phyloP scores from a whole-genome alignment of 495 filamentous ascomycete species.

The Penicillium macrosclerotiorum region DNA sequence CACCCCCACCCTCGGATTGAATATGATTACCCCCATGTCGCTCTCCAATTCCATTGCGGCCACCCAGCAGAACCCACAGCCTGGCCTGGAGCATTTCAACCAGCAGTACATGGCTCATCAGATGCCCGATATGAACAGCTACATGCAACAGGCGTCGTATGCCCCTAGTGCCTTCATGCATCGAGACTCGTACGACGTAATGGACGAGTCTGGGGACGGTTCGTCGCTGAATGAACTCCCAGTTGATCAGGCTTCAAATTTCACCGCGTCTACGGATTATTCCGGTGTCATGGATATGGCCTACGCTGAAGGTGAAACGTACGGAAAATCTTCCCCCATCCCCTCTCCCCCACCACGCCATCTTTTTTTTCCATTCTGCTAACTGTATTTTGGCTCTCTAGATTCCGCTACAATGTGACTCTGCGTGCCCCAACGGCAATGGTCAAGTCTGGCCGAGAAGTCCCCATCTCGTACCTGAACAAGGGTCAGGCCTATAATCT shows the following conservation, averaged over 20 bases:
- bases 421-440: slow-evolving; percentile 95
- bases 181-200: slow-evolving; percentile 73
- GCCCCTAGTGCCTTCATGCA: slow-evolving; percentile 80
- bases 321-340: slow-evolving; percentile 12
- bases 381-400: slow-evolving; percentile 35
- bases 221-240: slow-evolving; percentile 54
- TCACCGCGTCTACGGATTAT: slow-evolving; percentile 26
- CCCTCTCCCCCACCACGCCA: too few relatives aligned
- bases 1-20: slow-evolving; percentile 73
- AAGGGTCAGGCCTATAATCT: slow-evolving; percentile 93
- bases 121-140: slow-evolving; percentile 74
- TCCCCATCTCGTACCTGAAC: slow-evolving; percentile 90
- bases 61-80: slow-evolving; percentile 27
- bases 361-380: slow-evolving; percentile 2
- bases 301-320: slow-evolving; percentile 50
- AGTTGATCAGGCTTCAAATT: slow-evolving; percentile 29
- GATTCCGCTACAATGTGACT: slow-evolving; percentile 88
- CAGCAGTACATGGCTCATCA: slow-evolving; percentile 61
- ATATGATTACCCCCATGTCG: slow-evolving; percentile 81
- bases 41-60: slow-evolving; percentile 57
- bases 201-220: slow-evolving; percentile 63
- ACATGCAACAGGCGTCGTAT: slow-evolving; percentile 63
- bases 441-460: slow-evolving; percentile 80
- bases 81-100: slow-evolving; percentile 57
- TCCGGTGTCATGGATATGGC: slow-evolving; percentile 20